Base-by-base conservation (phyloP, 2,329 filamentous ascomycete genomes). In the Monilinia vaccinii-corymbosi region DNA sequence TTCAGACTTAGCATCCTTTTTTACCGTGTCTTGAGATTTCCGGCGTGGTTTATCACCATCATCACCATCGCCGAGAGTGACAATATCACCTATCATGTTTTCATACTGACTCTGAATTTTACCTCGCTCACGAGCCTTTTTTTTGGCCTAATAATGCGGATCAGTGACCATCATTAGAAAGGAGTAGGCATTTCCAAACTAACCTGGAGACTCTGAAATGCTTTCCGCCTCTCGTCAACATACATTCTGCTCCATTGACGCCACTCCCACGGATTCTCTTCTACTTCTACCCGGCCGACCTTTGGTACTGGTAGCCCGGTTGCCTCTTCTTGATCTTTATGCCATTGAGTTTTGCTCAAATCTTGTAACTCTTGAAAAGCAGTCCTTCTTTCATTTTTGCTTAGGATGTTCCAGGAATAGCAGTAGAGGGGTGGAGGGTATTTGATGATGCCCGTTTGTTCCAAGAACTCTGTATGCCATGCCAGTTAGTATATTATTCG, bases 181-280 rank as follows among this genome's bases (percentile, higher is more conserved):
- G 23, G 7, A 18, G 8, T 23, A 14, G 14, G 28, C 4, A n/a
- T 8, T 8, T 1, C 11, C 0, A 25, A 9, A 28, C 40, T 13
- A 16, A 63, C 60, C 32, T 62, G 53, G 10, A 64, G 58, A 1
- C 16, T 56, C 1, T 21, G n/a, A 25, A 47, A 62, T 4, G 53
- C 60, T 10, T 9, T 14, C 4, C 31, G 23, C 14, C 16, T 53
- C 57, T 64, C 58, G 10, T 23, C 38, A 11, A 14, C 23, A 4
- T 61, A 31, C 50, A 61, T 36, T 1, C 11, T 21, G 16, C 56
- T 23, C 60, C 60, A 62, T 16, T 44, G 21, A 18, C 48, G 45
- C 56, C 53, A 60, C 38, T 63, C 62, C 42, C 50, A 55, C 11
- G 47, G 51, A 10, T 48, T 2, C 4, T 53, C 25, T 8, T 40